Conservation (phyloP, 352 stramenopile species). For the Globisporangium middletonii region DNA sequence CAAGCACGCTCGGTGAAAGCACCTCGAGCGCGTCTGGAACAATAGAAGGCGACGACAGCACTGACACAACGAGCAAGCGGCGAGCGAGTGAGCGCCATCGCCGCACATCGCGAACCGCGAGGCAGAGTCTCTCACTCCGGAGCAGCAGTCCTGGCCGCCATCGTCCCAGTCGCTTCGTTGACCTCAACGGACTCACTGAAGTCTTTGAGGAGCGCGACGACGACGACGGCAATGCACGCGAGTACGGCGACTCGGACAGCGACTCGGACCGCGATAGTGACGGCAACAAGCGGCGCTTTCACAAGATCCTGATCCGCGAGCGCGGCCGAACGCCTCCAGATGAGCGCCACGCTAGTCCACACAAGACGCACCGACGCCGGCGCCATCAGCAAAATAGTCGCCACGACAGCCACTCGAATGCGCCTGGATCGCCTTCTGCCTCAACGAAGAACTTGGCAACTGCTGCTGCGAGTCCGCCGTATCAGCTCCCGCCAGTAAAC, state of each 20-base stretch:
- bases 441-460: background rate
- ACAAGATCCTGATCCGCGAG: constrained; percentile 39
- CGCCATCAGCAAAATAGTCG: constrained; percentile 8
- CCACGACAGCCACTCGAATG: background rate
- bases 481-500: constrained; percentile 5
- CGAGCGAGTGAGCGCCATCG: constrained; percentile 1
- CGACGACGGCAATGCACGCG: background rate
- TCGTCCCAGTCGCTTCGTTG: constrained; percentile 28
- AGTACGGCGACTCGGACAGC: background rate
- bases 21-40: background rate
- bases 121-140: constrained; percentile 4
- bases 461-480: background rate
- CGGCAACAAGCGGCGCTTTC: constrained; percentile 17
- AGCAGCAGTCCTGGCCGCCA: background rate
- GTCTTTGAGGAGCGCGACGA: constrained; percentile 39
- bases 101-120: background rate
- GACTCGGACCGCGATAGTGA: constrained; percentile 14
- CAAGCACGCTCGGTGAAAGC: background rate
- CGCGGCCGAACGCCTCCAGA: constrained; percentile 28
- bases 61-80: constrained; percentile 1
- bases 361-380: constrained; percentile 2
- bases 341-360: constrained; percentile 5
- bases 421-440: background rate
- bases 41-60: constrained; percentile 2
- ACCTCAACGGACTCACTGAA: constrained; percentile 44